Conservation (phyloP, 345 rosid genomes). For the Populus davidiana region DNA sequence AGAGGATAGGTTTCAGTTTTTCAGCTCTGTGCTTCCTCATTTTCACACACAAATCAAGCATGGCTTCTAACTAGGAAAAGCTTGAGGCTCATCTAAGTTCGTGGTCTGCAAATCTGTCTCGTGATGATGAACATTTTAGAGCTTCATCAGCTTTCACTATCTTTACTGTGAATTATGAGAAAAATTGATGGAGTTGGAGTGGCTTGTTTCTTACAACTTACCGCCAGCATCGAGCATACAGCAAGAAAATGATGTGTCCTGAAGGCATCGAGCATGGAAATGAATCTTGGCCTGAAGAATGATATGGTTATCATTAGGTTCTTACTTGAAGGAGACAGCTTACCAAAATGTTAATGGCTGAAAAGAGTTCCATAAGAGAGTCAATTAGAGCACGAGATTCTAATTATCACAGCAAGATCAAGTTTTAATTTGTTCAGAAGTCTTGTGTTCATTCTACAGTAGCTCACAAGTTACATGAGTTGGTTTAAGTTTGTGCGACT, state of each 20-base stretch:
- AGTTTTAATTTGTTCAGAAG: too few species aligned
- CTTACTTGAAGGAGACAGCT: slow-evolving; percentile 23
- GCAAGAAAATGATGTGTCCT: slow-evolving; percentile 19
- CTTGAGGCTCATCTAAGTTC: background rate
- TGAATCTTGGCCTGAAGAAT: background rate
- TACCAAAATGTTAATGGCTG: slow-evolving; percentile 4
- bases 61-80: background rate
- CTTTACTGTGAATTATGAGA: background rate
- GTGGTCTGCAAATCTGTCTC: background rate
- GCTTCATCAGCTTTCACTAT: slow-evolving; percentile 1
- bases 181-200: background rate
- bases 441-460: too few species aligned
- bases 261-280: background rate
- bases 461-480: background rate
- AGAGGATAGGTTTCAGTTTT: background rate
- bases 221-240: too few species aligned
- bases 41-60: background rate
- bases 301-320: slow-evolving; percentile 10
- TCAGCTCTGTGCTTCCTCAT: background rate
- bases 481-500: background rate
- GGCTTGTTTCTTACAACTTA: slow-evolving; percentile 9
- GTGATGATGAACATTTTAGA: background rate
- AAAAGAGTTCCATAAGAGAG: background rate
- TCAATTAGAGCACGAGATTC: background rate
- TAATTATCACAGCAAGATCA: background rate